Evolutionary conservation across 257 asterid genomes (phyloP), one percentile per base, ranked within the genome.

Genomic region (Solanum bukasovii): DNA sequence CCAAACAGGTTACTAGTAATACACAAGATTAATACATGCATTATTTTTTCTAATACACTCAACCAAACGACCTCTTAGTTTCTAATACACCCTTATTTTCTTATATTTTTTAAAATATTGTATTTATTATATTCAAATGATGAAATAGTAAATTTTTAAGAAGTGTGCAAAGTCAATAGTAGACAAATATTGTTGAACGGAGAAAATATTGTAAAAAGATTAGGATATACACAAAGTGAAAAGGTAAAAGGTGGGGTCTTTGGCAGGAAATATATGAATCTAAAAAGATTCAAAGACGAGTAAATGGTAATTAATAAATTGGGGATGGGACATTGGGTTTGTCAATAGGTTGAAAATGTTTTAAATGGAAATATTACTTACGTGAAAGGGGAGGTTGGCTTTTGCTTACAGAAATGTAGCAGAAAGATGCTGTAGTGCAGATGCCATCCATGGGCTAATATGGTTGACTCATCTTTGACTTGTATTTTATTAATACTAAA

Each of bases 401-500:
- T 77, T 37, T 77, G 61, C 46, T 84, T 40, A 72, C 52, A 65
- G 70, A 65, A 71, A 59, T 68, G 75, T 16, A 27, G 13, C 59
- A 46, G 79, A 72, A 63, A 59, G 85, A 27, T 16, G 83, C 87
- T 13, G 68, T 25, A 79, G 16, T 44, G 40, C 87, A 82, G 59
- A 84, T 63, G 85, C 20, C 85, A 81, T 29, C 78, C 29, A 63
- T 63, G 78, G 42, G 25, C 2, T 56, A 84, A 65, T 35, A 21
- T 42, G 31, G 89, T 90, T 92, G 93, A 90, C 91, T 67, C 86
- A 82, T 11, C 87, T 89, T 90, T 90, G 92, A 91, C 93, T 88
- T 61, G 75, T 77, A 86, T 74, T 73, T 31, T 82, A n/a, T 52
- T 35, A 33, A n/a, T 8, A 73, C 29, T 73, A 73, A 42, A 42